These are phyloP conservation scores for Oryza meyeriana DNA, from an alignment of 176 grass and related monocot species.

Conservation along the genomic window DNA sequence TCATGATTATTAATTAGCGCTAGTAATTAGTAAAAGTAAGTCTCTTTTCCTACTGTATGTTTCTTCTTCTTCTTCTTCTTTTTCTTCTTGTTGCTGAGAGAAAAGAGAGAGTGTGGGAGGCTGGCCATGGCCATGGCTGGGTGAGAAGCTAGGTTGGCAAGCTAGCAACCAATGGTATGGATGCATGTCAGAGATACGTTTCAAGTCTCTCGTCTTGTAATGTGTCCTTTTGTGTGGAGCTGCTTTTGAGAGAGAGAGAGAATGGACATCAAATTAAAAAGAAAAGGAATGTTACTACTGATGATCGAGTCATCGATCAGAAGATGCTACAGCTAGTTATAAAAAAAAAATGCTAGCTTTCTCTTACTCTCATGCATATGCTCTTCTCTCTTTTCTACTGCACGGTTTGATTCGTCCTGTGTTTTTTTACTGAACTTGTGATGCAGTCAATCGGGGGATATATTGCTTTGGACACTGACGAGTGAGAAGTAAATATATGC, in stretches of 20 bases:
- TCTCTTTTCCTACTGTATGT: background rate
- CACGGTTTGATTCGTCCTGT: background rate
- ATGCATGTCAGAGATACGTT: constrained; percentile 8
- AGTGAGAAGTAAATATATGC: background rate
- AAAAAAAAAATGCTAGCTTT: background rate
- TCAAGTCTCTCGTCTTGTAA: constrained; percentile 25
- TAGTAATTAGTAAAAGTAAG: background rate
- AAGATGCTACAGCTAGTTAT: background rate
- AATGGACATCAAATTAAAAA: background rate
- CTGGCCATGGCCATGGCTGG: background rate
- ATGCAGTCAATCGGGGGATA: background rate
- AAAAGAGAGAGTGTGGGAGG: background rate
- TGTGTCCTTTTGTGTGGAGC: constrained; percentile 33
- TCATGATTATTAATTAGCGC: background rate
- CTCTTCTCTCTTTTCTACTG: background rate
- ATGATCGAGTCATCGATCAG: background rate
- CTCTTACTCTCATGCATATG: background rate
- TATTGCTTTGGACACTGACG: background rate
- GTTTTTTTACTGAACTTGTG: background rate
- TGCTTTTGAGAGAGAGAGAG: constrained; percentile 28
- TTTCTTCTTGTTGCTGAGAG: background rate
- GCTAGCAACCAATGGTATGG: too few species aligned
- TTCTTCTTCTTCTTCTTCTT: background rate
- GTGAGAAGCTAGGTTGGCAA: too few species aligned
- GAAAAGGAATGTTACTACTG: constrained; percentile 23